Percentiles rank a stretch among this genome's conserved stretches.
phyloP scores from a whole-genome alignment of 345 rosid genomes.

The Ceriops decandra region DNA sequence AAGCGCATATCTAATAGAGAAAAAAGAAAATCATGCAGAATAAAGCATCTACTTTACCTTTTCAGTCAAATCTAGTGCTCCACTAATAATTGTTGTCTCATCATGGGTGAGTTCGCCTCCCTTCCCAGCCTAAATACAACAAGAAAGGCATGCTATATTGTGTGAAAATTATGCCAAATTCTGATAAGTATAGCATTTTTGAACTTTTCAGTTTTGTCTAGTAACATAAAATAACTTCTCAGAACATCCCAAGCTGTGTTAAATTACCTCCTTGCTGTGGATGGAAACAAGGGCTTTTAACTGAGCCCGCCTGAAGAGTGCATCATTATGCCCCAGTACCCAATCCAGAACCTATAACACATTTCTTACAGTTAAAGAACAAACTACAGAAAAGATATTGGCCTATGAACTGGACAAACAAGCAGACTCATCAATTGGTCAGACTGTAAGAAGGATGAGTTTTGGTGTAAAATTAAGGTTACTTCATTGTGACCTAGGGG shows the following conservation, averaged over 20 bases:
- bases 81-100: constrained; percentile 92
- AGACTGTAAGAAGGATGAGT: too few relatives aligned
- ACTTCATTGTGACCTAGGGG: too few relatives aligned
- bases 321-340: constrained; percentile 88
- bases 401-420: background rate
- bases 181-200: background rate
- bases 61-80: constrained; percentile 90
- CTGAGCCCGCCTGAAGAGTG: constrained; percentile 90
- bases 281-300: constrained; percentile 92
- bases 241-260: constrained; percentile 1
- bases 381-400: background rate
- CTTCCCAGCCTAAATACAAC: constrained; percentile 72
- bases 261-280: constrained; percentile 77
- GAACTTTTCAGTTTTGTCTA: background rate
- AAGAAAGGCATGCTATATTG: constrained; percentile 25
- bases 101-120: constrained; percentile 99
- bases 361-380: background rate
- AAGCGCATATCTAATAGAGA: background rate
- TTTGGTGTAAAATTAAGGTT: too few relatives aligned
- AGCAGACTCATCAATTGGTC: too few relatives aligned
- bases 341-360: constrained; percentile 69
- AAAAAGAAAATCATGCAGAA: constrained; percentile 6
- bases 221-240: constrained; percentile 8
- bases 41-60: constrained; percentile 42
- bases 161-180: constrained; percentile 9